These are phyloP conservation scores for Aspergillus steynii DNA, from an alignment of 495 filamentous ascomycete species.

Conservation along the genomic window DNA sequence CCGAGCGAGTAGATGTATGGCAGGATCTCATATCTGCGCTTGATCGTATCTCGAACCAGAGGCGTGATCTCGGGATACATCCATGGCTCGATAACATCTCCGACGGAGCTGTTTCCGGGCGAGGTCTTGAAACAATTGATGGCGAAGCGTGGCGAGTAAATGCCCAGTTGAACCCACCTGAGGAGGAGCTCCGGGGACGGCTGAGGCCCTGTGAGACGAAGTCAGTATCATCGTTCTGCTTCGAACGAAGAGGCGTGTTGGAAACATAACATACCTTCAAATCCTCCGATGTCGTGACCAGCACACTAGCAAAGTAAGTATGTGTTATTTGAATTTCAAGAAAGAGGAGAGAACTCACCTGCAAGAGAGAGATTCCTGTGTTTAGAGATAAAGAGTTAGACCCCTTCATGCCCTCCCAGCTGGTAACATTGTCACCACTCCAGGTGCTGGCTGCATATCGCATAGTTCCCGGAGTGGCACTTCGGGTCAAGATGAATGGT, in stretches of 20 bases:
- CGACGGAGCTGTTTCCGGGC: conserved; percentile 56
- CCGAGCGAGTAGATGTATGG: conserved; percentile 67
- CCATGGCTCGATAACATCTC: conserved; percentile 72
- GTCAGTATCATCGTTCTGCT: conserved; percentile 4
- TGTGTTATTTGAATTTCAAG: neutral
- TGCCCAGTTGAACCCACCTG: conserved; percentile 69
- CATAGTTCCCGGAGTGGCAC: conserved; percentile 67
- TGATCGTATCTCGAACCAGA: conserved; percentile 60
- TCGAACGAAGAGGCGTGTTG: neutral
- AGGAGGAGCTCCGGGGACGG: conserved; percentile 67
- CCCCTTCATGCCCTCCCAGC: conserved; percentile 69
- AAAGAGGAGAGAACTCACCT: conserved; percentile 7
- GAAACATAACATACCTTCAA: conserved; percentile 44
- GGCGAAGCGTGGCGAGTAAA: conserved; percentile 66
- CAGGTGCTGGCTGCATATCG: conserved; percentile 65
- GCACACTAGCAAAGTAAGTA: conserved; percentile 45
- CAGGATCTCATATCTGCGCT: conserved; percentile 66
- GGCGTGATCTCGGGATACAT: conserved; percentile 67
- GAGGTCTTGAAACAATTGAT: conserved; percentile 77
- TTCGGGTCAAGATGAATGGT: conserved; percentile 66
- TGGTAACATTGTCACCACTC: conserved; percentile 66
- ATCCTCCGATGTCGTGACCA: conserved; percentile 72
- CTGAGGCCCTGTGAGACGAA: conserved; percentile 49
- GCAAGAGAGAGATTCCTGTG: conserved; percentile 62
- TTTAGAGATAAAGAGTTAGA: conserved; percentile 65